Base-by-base conservation (phyloP, 805 yeast genomes). In the Yarrowia porcina region DNA sequence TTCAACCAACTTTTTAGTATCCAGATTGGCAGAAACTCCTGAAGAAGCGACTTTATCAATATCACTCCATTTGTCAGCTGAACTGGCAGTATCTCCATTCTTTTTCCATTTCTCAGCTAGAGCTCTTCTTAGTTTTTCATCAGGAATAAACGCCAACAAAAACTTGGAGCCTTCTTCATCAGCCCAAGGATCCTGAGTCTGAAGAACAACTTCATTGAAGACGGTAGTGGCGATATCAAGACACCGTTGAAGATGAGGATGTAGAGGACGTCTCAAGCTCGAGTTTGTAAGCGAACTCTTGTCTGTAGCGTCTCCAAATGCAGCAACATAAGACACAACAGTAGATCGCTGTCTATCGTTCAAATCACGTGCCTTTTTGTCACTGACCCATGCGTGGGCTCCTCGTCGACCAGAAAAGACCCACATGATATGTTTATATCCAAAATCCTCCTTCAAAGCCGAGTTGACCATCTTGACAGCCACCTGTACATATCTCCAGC, bases 361-460 rank as follows among this genome's bases (percentile, higher is more conserved):
- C 65, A 94, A 74, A 1, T 73, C 69, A 63, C 97, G 77, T 0
- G 97, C 97, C 52, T 92, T 77, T 63, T 81, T 75, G 72, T 94
- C 99, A 74, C 96, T 89, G 23, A 94, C 81, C 99, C 99, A 94
- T 70, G 98, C 96, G 79, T 94, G 99, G 15, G 96, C 96, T 74
- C 99, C 99, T 82, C 99, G 89, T 79, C 99, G 88, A 50, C 99
- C 99, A 0, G 97, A 90, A 71, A 90, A 94, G 4, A 93, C 97
- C 98, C 98, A 94, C 56, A 94, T 79, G 71, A 90, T 78, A 73
- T 90, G 86, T 65, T 84, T 77, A 73, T 89, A 92, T 0, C 97
- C 98, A 74, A 94, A 94, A 74, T 93, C 98, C 57, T 90, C 90
- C 60, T 83, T 77, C 60, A 94, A 78, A 0, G 96, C 87, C 1